phyloP scores from a whole-genome alignment of 2,329 filamentous ascomycete species.

The Coniochaeta sp. region DNA sequence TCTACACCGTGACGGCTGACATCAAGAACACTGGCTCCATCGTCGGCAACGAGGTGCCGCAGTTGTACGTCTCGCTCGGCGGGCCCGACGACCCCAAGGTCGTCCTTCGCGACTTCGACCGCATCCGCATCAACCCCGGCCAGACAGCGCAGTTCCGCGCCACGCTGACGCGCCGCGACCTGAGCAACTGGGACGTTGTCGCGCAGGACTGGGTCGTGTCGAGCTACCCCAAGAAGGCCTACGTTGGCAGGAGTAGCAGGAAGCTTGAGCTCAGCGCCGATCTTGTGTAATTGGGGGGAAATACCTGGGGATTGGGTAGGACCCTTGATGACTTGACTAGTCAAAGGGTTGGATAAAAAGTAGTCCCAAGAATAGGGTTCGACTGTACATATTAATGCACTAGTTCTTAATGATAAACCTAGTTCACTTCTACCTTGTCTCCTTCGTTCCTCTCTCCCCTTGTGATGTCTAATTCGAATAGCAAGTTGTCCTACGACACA shows the following conservation, averaged over 20 bases:
- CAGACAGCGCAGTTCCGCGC: conserved; percentile 58
- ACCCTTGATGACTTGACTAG: not conserved
- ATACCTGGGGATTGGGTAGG: not conserved
- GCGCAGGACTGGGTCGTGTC: conserved; percentile 79
- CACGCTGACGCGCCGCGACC: conserved; percentile 68
- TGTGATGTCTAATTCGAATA: not conserved
- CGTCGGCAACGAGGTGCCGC: conserved; percentile 63
- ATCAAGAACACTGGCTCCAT: conserved; percentile 65
- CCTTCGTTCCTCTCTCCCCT: not conserved
- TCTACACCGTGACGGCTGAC: conserved; percentile 61
- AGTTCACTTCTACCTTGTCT: not conserved
- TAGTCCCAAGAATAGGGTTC: not conserved
- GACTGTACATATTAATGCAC: not conserved
- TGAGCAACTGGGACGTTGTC: conserved; percentile 78
- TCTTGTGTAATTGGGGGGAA: conserved; percentile 15
- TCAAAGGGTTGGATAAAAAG: not conserved
- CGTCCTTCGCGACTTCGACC: conserved; percentile 74
- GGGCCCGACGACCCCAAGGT: conserved; percentile 62
- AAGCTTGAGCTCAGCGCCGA: conserved; percentile 38
- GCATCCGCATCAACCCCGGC: conserved; percentile 66
- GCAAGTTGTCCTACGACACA: not conserved
- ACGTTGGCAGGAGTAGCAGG: conserved; percentile 48
- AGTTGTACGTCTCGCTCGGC: conserved; percentile 76
- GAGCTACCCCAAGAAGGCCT: conserved; percentile 43
- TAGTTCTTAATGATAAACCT: conserved; percentile 2